Base-by-base conservation (phyloP, 345 rosid species). In the Gynandropsis gynandra region DNA sequence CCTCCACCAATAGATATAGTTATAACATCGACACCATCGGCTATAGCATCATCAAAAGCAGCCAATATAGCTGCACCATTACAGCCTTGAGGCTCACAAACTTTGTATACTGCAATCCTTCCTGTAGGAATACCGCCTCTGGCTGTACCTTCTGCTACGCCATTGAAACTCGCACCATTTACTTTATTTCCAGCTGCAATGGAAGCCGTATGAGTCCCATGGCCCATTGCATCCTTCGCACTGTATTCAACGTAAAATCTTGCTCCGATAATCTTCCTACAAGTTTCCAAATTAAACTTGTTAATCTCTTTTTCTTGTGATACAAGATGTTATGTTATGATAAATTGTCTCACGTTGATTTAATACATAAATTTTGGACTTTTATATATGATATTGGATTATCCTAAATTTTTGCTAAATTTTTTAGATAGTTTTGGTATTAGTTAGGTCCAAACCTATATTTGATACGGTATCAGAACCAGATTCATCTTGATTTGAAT, bases 1-100 rank as follows among this genome's bases (percentile, higher is more conserved):
- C 7, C 41, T 8, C 89, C 94, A 3, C 95, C 89, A 0, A 85
- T 75, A 4, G 95, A 89, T 12, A 89, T 43, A 21, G 95, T 85
- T 62, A 85, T 73, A 29, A 85, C 69, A 37, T 89, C 82, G 12
- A 89, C 97, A 0, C 97, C 66, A 37, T 67, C 72, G 7, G 59
- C 67, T 15, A 61, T 56, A 17, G 70, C 70, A 40, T 66, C 70
- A 13, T 66, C 70, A 29, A 66, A 59, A 0, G 70, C 65, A 51
- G 76, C 70, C 7, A 72, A 5, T 0, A 68, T 11, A 5, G 27
- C 34, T 3, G 1, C 44, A 0, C 44, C 15, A 1, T 17, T 31
- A 27, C 77, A 68, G 18, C 65, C 66, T 7, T 2, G 0, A 7
- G 31, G 4, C 49, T 21, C 20, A 2, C 74, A 73, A 35, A 68